Evolutionary conservation across 192 early-diverging fungal species (phyloP).

Genomic region (Gigaspora rosea): DNA sequence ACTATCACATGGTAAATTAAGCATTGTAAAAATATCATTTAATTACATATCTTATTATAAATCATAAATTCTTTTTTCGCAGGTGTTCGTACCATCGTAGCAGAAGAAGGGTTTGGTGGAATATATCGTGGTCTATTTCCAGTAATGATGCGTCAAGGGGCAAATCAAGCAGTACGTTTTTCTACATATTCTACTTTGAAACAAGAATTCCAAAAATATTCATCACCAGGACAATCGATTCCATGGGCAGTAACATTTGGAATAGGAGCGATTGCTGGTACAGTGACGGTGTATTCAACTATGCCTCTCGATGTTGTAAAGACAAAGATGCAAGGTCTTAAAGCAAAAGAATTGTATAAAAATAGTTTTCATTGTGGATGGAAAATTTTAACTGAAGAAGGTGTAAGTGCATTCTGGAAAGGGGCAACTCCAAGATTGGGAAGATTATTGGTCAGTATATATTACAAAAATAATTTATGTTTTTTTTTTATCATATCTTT

Average conservation of each 20-base stretch:
- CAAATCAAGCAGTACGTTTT: slow-evolving; percentile 93
- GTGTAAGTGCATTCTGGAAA: slow-evolving; percentile 88
- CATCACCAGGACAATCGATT: slow-evolving; percentile 42
- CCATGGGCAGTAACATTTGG: slow-evolving; percentile 63
- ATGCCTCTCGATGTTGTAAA: slow-evolving; percentile 99
- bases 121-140: slow-evolving; percentile 90
- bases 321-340: slow-evolving; percentile 91
- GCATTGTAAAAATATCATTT: neutral
- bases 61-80: neutral
- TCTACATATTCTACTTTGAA: slow-evolving; percentile 82
- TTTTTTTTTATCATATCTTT: neutral
- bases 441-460: slow-evolving; percentile 71
- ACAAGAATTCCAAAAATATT: slow-evolving; percentile 41
- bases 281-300: slow-evolving; percentile 92
- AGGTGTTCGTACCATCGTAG: slow-evolving; percentile 59
- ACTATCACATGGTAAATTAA: slow-evolving; percentile 66
- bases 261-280: slow-evolving; percentile 85
- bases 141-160: slow-evolving; percentile 94
- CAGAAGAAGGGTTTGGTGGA: slow-evolving; percentile 73
- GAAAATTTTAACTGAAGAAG: slow-evolving; percentile 74
- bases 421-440: slow-evolving; percentile 90
- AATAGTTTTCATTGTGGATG: slow-evolving; percentile 73
- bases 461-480: slow-evolving; percentile 2
- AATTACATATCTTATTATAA: no score
- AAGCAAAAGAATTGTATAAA: slow-evolving; percentile 67